phyloP scores from a whole-genome alignment of 257 asterid species.

The Solanum sparsipilum region DNA sequence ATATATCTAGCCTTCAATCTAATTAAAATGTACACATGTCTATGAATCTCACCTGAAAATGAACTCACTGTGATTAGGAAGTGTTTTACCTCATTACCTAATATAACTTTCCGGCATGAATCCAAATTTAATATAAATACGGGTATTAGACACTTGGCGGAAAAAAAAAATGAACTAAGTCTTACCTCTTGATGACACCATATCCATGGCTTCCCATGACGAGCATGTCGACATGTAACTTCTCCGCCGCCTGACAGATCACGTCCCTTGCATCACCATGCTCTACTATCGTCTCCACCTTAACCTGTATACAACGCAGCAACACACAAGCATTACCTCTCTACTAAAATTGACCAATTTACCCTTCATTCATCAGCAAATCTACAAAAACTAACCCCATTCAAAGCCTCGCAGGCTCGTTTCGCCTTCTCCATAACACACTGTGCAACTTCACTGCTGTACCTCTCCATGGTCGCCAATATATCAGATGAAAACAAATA shows the following conservation, averaged over 20 bases:
- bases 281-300: constrained; percentile 53
- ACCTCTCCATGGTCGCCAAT: constrained; percentile 37
- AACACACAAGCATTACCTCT: not conserved
- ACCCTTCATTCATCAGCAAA: not conserved
- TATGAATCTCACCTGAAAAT: no score
- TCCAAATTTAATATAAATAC: not conserved
- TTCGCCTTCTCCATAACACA: constrained; percentile 37
- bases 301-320: constrained; percentile 25
- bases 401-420: constrained; percentile 21
- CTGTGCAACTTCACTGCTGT: constrained; percentile 33
- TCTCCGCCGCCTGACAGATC: constrained; percentile 50
- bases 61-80: not conserved
- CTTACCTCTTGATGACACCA: constrained; percentile 53
- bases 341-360: not conserved
- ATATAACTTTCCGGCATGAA: not conserved
- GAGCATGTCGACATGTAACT: constrained; percentile 45
- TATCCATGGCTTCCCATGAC: constrained; percentile 69
- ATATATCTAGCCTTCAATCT: not conserved
- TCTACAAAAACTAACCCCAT: constrained; percentile 10
- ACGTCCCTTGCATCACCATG: constrained; percentile 76
- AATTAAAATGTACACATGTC: not conserved
- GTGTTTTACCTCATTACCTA: no score
- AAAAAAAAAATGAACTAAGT: not conserved
- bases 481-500: constrained; percentile 36
- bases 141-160: no score